Conservation (phyloP, 805 yeast species). For the Candida insectorum region DNA sequence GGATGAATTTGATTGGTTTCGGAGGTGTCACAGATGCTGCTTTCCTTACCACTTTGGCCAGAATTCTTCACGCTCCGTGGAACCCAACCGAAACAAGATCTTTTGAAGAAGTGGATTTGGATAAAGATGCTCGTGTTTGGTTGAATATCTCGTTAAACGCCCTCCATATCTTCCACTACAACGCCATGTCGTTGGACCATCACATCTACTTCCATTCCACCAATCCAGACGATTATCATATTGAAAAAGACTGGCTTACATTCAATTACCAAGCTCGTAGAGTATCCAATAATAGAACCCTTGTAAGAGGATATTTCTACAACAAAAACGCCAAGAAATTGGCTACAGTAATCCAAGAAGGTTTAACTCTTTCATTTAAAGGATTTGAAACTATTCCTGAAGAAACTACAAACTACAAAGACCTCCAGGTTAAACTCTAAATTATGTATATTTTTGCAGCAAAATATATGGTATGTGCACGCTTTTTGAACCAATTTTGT, state of each 20-base stretch:
- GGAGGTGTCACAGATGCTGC: slow-evolving; percentile 38
- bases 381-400: slow-evolving; percentile 18
- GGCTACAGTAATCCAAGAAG: slow-evolving; percentile 42
- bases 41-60: slow-evolving; percentile 38
- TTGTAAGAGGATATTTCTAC: slow-evolving; percentile 36
- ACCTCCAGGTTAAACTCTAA: slow-evolving; percentile 10
- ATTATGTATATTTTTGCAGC: no score
- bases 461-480: no score
- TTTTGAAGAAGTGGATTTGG: slow-evolving; percentile 27
- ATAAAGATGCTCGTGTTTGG: slow-evolving; percentile 28
- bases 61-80: slow-evolving; percentile 41
- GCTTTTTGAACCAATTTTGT: no score
- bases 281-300: slow-evolving; percentile 30
- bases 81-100: slow-evolving; percentile 34
- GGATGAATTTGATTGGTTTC: slow-evolving; percentile 32
- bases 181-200: slow-evolving; percentile 45
- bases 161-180: slow-evolving; percentile 38
- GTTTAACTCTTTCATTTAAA: slow-evolving; percentile 29
- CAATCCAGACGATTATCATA: slow-evolving; percentile 24
- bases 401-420: slow-evolving; percentile 9
- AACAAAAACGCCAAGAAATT: slow-evolving; percentile 28
- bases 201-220: slow-evolving; percentile 39
- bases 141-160: slow-evolving; percentile 28
- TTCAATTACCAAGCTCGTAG: slow-evolving; percentile 34
- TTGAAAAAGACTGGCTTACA: slow-evolving; percentile 34